These are phyloP conservation scores for Lunasporangiospora selenospora DNA, from an alignment of 192 early-diverging fungal species.

Conservation along the genomic window DNA sequence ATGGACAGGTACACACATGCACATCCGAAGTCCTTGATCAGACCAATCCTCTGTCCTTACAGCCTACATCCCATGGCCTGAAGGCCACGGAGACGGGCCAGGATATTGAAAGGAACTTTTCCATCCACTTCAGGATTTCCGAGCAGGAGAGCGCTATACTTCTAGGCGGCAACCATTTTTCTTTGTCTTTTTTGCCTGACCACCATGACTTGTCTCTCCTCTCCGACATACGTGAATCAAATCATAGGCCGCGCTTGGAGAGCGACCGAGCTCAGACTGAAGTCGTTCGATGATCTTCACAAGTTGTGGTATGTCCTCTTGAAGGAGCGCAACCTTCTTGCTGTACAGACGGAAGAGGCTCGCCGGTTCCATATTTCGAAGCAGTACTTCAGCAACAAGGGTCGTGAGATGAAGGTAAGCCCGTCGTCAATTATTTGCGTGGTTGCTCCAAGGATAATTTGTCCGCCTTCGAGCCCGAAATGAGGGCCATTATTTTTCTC, in stretches of 20 bases:
- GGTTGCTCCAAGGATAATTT: background rate
- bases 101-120: no score
- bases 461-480: background rate
- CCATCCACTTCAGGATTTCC: no score
- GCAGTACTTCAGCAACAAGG: constrained; percentile 65
- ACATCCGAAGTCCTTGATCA: background rate
- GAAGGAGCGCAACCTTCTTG: constrained; percentile 85
- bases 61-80: background rate
- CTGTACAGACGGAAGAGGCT: constrained; percentile 74
- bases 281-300: constrained; percentile 97
- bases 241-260: constrained; percentile 90
- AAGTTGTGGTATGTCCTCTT: constrained; percentile 92
- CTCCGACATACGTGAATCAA: no score
- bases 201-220: no score
- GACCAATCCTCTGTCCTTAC: background rate
- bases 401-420: constrained; percentile 67
- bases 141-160: no score
- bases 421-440: background rate
- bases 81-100: no score
- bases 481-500: background rate
- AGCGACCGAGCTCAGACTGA: constrained; percentile 86
- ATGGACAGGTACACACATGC: constrained; percentile 49
- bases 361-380: constrained; percentile 60
- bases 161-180: no score
- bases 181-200: no score